Base-by-base conservation (phyloP, 768 basidiomycete species). In the Leccinum barrowsii region DNA sequence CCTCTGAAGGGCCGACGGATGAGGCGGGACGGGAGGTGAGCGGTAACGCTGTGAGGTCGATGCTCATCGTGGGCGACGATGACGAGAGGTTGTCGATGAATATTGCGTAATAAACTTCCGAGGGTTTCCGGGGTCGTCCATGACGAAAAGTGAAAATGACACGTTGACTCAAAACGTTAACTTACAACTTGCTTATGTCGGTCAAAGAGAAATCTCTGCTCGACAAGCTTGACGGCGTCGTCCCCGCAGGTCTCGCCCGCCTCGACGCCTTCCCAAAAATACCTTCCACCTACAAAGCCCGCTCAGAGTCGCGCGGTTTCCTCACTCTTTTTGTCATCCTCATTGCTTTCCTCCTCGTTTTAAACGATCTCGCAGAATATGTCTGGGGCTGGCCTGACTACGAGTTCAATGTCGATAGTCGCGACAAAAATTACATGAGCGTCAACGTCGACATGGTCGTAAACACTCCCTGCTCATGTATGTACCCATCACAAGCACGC, bases 321-420 rank as follows among this genome's bases (percentile, higher is more conserved):
- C 78, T 92, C 74, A 94, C 92, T 19, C 59, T 92, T 66, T 82
- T 89, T 60, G 83, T 94, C 54, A 73, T 78, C 7, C 63, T 88
- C 47, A 62, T 92, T 48, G 85, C 89, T 11, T 74, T 91, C 54
- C 64, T 94, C 24, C 81, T 96, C 19, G 81, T 94, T 56, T 79
- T 93, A 59, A 95, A 96, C 65, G 95, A 98, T 67, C 74, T 95
- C 46, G 86, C 86, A 51, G 95, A 98, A 70, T 98, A 84, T 67
- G 75, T 98, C 34, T 98, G 91, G 83, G 96, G 96, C 47, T 95
- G 94, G 84, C 89, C 92, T 7, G 89, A 92, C 68, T 87, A 87
- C 65, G 86, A 89, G 68, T 99, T 98, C 73, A 87, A 85, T 62
- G 87, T 99, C 53, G 95, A 98, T 69, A 73, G 73, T 32, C 80